Conservation (phyloP, 2,329 filamentous ascomycete species). For the Lachnellula arida region DNA sequence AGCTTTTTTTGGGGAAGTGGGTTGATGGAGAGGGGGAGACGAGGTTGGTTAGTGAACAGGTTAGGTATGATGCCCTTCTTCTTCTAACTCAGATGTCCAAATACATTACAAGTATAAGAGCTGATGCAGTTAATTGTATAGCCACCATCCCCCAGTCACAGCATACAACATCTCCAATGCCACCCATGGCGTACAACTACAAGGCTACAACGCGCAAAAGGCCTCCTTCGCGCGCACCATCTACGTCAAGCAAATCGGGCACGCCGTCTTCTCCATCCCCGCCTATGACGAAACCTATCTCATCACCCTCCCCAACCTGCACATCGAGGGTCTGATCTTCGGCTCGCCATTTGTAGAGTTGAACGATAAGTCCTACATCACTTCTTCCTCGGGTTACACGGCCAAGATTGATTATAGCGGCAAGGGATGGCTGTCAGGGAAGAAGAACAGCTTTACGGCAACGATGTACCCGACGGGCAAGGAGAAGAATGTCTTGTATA, state of each 20-base stretch:
- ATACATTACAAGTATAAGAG: background rate
- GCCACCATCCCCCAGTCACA: conserved; percentile 90
- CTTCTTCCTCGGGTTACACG: conserved; percentile 79
- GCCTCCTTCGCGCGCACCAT: conserved; percentile 92
- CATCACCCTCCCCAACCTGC: conserved; percentile 84
- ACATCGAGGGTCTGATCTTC: conserved; percentile 89
- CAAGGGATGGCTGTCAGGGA: conserved; percentile 90
- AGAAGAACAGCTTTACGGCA: conserved; percentile 88
- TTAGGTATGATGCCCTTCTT: conserved; percentile 52
- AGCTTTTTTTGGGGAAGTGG: conserved; percentile 92
- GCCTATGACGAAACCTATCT: conserved; percentile 59
- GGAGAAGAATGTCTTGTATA: conserved; percentile 73
- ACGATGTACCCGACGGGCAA: conserved; percentile 64
- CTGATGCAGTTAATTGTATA: conserved; percentile 25
- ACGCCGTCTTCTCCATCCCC: conserved; percentile 76
- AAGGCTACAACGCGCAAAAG: conserved; percentile 95
- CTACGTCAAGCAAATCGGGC: conserved; percentile 90
- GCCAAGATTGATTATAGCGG: conserved; percentile 90
- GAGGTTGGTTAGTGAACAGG: conserved; percentile 87
- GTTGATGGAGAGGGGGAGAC: conserved; percentile 77
- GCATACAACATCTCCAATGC: conserved; percentile 90
- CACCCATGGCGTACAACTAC: conserved; percentile 70
- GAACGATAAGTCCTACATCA: conserved; percentile 78
- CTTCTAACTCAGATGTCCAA: background rate
- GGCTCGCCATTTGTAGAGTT: conserved; percentile 87